Base-by-base conservation (phyloP, 139 green algal species). In the Limnomonas spitsbergensis region DNA sequence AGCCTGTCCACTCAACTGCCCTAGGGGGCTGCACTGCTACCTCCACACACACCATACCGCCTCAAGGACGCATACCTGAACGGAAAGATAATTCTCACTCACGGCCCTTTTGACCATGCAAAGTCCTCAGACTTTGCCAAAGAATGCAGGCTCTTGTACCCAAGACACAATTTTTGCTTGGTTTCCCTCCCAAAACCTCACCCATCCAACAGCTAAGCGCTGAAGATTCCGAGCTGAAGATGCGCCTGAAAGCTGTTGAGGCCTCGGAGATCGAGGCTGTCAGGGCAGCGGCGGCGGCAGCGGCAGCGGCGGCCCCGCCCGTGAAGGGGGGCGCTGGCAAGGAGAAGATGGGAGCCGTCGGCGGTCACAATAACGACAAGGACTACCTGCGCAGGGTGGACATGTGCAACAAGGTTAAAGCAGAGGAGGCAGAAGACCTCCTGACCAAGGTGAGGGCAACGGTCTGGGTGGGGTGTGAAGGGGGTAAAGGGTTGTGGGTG, bases 361-460 rank as follows among this genome's bases (percentile, higher is more conserved):
- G 53, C 1, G 73, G 77, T n/a, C 84, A 89, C 78, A 87, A 91
- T 75, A 86, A 75, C 37, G 85, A 88, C 47, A 77, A 79, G 40
- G 85, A 86, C 32, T 89, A 84, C 40, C n/a, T 0, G 24, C 70
- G 81, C 29, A 67, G 82, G 2, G 3, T 74, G 34, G 67, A 74
- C 9, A 31, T 24, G 29, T 74, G 9, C 20, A 40, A 4, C 32
- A 74, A 47, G 67, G 36, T 40, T 9, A 27, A 40, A 24, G 7
- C 4, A 53, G 67, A 74, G 34, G 67, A 74, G 29, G 67, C n/a
- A 6, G 67, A 74, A 31, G 67, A 74, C 36, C 7, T 74, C 7
- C 24, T 24, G 9, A 24, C 9, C 7, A 40, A 31, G 67, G 67
- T 74, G 67, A 9, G 14, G 27, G 56, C 42, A 9, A 9, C 42